Conservation (phyloP, 2,329 filamentous ascomycete species). For the Trematosphaeria pertusa region DNA sequence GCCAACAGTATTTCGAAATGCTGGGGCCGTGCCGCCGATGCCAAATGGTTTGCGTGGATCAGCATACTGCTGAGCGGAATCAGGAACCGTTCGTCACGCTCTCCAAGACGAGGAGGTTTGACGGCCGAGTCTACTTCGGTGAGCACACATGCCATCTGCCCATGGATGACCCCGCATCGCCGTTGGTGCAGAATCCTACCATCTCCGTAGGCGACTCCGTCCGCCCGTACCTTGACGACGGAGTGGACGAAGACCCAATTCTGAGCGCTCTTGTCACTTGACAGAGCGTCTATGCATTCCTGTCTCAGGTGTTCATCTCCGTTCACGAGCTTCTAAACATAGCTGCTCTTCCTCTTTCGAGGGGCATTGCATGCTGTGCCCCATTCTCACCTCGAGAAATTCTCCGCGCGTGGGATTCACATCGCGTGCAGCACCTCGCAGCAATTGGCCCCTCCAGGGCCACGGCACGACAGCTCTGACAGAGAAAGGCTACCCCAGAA, state of each 20-base stretch:
- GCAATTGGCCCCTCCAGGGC: slow-evolving; percentile 32
- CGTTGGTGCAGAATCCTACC: slow-evolving; percentile 43
- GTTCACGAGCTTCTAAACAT: slow-evolving; percentile 22
- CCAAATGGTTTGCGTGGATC: slow-evolving; percentile 96
- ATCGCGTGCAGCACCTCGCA: slow-evolving; percentile 22
- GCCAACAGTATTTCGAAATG: slow-evolving; percentile 69
- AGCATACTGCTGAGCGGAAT: slow-evolving; percentile 76
- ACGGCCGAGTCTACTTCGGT: slow-evolving; percentile 89
- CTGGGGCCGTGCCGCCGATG: slow-evolving; percentile 87
- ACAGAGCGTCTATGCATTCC: slow-evolving; percentile 21
- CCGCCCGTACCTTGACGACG: slow-evolving; percentile 37
- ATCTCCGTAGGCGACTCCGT: slow-evolving; percentile 48
- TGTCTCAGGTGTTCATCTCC: slow-evolving; percentile 16
- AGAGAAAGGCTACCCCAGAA: slow-evolving; percentile 28
- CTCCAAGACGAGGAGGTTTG: slow-evolving; percentile 82
- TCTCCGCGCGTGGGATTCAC: slow-evolving; percentile 38
- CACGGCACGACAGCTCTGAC: slow-evolving; percentile 26
- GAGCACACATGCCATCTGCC: slow-evolving; percentile 67
- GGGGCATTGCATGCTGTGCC: slow-evolving; percentile 14
- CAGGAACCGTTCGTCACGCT: slow-evolving; percentile 90
- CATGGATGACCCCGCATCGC: slow-evolving; percentile 26
- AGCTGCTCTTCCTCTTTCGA: slow-evolving; percentile 13
- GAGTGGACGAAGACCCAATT: slow-evolving; percentile 29
- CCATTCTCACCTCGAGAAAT: slow-evolving; percentile 24
- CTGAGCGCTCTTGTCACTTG: slow-evolving; percentile 36